These are phyloP conservation scores for Diaporthe longicolla DNA, from an alignment of 2,329 filamentous ascomycete genomes.

Conservation along the genomic window DNA sequence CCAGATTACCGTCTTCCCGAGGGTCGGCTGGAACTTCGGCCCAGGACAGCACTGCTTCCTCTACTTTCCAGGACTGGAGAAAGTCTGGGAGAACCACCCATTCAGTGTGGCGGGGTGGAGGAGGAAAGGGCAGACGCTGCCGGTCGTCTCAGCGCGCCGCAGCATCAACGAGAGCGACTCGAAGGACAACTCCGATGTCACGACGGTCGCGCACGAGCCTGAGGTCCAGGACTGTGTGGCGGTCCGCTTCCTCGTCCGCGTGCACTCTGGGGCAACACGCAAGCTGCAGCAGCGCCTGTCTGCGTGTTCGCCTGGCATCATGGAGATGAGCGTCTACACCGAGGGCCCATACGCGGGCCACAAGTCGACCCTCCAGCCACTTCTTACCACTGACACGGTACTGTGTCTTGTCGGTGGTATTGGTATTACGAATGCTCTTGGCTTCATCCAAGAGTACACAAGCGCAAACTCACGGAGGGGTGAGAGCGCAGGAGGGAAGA, in stretches of 20 bases:
- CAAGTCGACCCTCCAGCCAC: neutral
- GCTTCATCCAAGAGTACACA: conserved; percentile 3
- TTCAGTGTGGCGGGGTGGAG: conserved; percentile 58
- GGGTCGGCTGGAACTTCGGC: conserved; percentile 22
- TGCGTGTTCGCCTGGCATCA: neutral
- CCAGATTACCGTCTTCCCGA: conserved; percentile 51
- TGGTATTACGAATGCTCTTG: conserved; percentile 11
- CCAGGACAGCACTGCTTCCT: conserved; percentile 18
- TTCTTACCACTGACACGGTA: neutral
- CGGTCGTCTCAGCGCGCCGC: neutral
- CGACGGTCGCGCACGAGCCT: neutral
- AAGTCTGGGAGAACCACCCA: conserved; percentile 65
- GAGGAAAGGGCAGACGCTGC: conserved; percentile 21
- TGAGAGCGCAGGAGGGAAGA: neutral
- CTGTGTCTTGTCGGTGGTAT: conserved; percentile 8
- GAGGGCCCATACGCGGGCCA: conserved; percentile 21
- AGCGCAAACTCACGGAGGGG: neutral
- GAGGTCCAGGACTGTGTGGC: conserved; percentile 26
- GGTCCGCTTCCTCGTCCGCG: conserved; percentile 19
- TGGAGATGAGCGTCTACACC: conserved; percentile 29
- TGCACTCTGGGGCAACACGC: neutral
- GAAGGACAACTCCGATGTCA: neutral
- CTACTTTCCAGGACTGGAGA: conserved; percentile 49
- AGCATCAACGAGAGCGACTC: neutral
- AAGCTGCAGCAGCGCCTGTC: conserved; percentile 15